Base-by-base conservation (phyloP, 2,329 filamentous ascomycete genomes). In the Paecilomyces niveus region DNA sequence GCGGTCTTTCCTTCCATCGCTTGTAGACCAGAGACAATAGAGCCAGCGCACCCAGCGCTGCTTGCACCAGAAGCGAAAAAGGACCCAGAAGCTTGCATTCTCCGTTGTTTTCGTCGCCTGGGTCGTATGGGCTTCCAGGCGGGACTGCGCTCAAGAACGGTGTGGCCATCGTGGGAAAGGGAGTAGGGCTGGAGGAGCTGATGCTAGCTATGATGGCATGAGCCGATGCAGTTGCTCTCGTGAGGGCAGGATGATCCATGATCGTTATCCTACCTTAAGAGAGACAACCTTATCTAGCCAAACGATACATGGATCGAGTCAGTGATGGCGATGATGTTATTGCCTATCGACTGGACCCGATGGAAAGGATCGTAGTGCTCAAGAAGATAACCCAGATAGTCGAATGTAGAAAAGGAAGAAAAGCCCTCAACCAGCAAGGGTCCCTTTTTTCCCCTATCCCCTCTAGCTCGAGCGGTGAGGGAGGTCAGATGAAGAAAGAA, bases 61-160 rank as follows among this genome's bases (percentile, higher is more conserved):
- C 88, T 78, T 99, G 94, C 5, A 99, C 89, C 33, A 99, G 70
- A 57, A 99, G 83, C 11, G 94, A 93, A 72, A 97, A 99, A 3
- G 92, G 85, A 0, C 94, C 94, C 2, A 99, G 82, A 9, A 99
- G 82, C 64, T 88, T 83, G 74, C 94, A 99, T 76, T 96, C 90
- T 65, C 89, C 90, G 55, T 82, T 83, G 32, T 83, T 78, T 1
- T 81, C 80, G 55, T 73, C 75, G 56, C 75, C 75, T 3, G 62
- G 59, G 24, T 73, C 70, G 2, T 68, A 52, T 53, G 51, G 39
- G 21, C 39, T 56, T 9, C 58, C 22, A 57, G 33, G 31, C n/a
- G 54, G 11, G 29, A 55, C 50, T 13, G 57, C 50, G 13, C 21
- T 21, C 31, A 54, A 21, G 11, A 39, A 24, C 39, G 31, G 15